Evolutionary conservation across 179 eudicot species (phyloP).

Genomic region (Patellifolia procumbens): DNA sequence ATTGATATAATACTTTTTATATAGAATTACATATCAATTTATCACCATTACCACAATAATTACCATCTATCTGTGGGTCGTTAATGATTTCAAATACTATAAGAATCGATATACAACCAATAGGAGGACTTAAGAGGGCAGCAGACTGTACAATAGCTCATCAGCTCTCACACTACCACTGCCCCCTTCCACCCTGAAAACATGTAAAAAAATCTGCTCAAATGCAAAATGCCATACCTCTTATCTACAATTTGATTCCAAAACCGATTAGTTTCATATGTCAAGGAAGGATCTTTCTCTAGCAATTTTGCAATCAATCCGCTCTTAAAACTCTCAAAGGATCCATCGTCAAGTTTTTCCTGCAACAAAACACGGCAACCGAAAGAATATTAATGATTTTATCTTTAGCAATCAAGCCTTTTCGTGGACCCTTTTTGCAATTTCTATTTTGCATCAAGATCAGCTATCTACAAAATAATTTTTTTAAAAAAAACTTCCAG

Average conservation of each 20-base stretch:
- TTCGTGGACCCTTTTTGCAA: too few relatives aligned
- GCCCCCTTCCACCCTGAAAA: background rate
- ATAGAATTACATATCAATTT: too few relatives aligned
- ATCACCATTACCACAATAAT: too few relatives aligned
- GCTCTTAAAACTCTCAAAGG: slow-evolving; percentile 70
- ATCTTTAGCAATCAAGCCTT: too few relatives aligned
- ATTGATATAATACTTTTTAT: too few relatives aligned
- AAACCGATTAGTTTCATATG: slow-evolving; percentile 72
- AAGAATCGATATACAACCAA: too few relatives aligned
- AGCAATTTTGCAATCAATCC: slow-evolving; percentile 73
- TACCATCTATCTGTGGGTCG: too few relatives aligned
- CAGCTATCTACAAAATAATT: too few relatives aligned
- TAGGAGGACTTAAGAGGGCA: background rate
- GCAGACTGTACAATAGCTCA: background rate
- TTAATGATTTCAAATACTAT: too few relatives aligned
- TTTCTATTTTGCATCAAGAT: too few relatives aligned
- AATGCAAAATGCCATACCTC: slow-evolving; percentile 45
- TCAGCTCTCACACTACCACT: background rate
- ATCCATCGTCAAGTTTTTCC: slow-evolving; percentile 70
- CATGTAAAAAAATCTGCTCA: background rate
- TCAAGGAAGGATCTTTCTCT: slow-evolving; percentile 90
- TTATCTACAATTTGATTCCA: slow-evolving; percentile 87
- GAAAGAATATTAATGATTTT: background rate
- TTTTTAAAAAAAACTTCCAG: too few relatives aligned
- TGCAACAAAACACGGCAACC: slow-evolving; percentile 35